Evolutionary conservation across 2,329 filamentous ascomycete species (phyloP), one percentile per base, ranked within the genome.

Genomic region (Fusarium nisikadoi): DNA sequence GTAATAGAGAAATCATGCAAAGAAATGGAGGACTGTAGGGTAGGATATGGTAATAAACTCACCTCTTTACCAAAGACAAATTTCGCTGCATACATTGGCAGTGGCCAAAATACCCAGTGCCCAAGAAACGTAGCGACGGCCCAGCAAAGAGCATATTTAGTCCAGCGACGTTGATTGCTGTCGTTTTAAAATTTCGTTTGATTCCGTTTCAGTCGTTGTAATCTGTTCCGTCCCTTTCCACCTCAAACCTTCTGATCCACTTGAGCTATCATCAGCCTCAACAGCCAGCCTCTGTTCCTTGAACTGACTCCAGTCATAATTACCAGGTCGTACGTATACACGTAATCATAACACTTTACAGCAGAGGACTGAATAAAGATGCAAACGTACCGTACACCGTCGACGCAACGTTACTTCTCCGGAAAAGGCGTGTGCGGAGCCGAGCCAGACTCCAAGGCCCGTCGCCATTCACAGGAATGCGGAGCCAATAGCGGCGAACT

Each of bases 211-310:
- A 1, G 41, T 14, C 19, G 19, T 5, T 0, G 14, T 56, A 2
- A 20, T 16, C 5, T n/a, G 23, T 6, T 25, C 19, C 2, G 13
- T 5, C 0, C 9, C 19, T 25, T 56, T 47, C n/a, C n/a, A n/a
- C n/a, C n/a, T n/a, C n/a, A 23, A 4, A 19, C 1, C 35, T 0
- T 56, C 31, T 1, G 10, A 5, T 8, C 6, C 29, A 35, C n/a
- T 47, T 0, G 19, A 17, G 10, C 3, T 19, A 0, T 29, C 41
- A 10, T 47, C 41, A 0, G 6, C 6, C 6, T 56, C 17, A 33
- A 47, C 31, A 6, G 41, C 31, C 2, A 56, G 4, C 4, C 11
- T 14, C 0, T 56, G 54, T 8, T 47, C 23, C 2, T 56, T 47
- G 1, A 56, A 47, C 0, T 23, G 17, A 5, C 23, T 33, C 54